phyloP scores from a whole-genome alignment of 1,284 basidiomycete species.

The Puccinia triticina region DNA sequence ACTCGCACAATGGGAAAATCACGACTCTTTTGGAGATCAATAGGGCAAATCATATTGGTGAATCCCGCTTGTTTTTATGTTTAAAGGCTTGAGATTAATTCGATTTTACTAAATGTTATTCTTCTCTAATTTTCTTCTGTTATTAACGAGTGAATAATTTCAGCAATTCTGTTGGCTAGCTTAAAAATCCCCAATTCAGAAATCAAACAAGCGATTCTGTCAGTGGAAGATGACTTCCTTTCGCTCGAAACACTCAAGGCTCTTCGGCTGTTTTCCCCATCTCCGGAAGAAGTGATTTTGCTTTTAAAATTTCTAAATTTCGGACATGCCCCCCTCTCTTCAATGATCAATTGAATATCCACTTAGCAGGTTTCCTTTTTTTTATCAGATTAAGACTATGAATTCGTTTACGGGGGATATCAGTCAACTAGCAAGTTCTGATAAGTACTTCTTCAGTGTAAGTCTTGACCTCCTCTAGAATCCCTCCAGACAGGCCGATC shows the following conservation, averaged over 20 bases:
- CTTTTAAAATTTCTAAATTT: not conserved
- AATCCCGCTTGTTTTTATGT: slow-evolving; percentile 55
- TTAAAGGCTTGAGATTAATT: slow-evolving; percentile 11
- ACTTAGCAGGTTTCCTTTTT: slow-evolving; percentile 59
- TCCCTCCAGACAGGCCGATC: not conserved
- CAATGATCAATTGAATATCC: slow-evolving; percentile 68
- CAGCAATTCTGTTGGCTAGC: slow-evolving; percentile 77
- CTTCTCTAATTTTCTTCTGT: not conserved
- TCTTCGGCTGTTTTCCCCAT: slow-evolving; percentile 74
- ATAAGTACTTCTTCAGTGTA: slow-evolving; percentile 80
- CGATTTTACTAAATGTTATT: not conserved
- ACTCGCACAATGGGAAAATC: slow-evolving; percentile 64
- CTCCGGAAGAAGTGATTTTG: slow-evolving; percentile 70
- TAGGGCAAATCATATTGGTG: slow-evolving; percentile 81
- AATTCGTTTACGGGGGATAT: slow-evolving; percentile 61
- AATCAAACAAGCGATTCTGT: slow-evolving; percentile 71
- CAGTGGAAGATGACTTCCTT: slow-evolving; percentile 70
- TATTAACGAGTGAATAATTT: not conserved
- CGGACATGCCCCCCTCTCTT: slow-evolving; percentile 60
- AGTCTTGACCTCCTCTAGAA: slow-evolving; percentile 41
- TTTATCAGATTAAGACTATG: slow-evolving; percentile 23
- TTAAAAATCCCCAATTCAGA: slow-evolving; percentile 70
- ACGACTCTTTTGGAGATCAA: slow-evolving; percentile 73
- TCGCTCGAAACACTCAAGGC: slow-evolving; percentile 73
- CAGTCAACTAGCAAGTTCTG: slow-evolving; percentile 74